Evolutionary conservation across 768 basidiomycete genomes (phyloP).

Genomic region (Leccinum sublutescens): DNA sequence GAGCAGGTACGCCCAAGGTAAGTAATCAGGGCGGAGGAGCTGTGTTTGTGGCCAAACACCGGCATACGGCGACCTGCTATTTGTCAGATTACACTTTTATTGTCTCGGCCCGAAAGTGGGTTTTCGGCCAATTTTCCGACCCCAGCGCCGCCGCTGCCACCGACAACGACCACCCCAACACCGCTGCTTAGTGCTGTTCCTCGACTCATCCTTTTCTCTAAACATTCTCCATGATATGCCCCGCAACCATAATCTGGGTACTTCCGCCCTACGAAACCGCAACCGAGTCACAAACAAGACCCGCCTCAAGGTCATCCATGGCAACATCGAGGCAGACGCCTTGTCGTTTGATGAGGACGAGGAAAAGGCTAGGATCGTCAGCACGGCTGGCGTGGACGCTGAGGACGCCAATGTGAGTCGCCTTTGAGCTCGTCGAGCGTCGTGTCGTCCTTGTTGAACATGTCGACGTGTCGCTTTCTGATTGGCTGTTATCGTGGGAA

Average conservation of each 20-base stretch:
- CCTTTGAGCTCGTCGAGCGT: slow-evolving; percentile 34
- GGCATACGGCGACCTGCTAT: slow-evolving; percentile 29
- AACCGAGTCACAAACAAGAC: slow-evolving; percentile 93
- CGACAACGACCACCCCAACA: slow-evolving; percentile 43
- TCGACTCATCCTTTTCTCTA: slow-evolving; percentile 38
- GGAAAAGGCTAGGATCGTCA: slow-evolving; percentile 78
- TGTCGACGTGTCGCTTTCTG: slow-evolving; percentile 41
- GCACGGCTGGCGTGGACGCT: slow-evolving; percentile 85
- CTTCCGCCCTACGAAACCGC: slow-evolving; percentile 79
- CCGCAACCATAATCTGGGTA: slow-evolving; percentile 74
- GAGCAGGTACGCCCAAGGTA: slow-evolving; percentile 21
- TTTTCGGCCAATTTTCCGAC: slow-evolving; percentile 65
- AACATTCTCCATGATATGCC: slow-evolving; percentile 79
- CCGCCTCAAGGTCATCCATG: slow-evolving; percentile 79
- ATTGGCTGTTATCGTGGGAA: slow-evolving; percentile 49
- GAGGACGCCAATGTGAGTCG: slow-evolving; percentile 90
- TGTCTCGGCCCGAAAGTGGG: slow-evolving; percentile 53
- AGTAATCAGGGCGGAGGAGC: slow-evolving; percentile 23
- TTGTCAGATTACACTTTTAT: slow-evolving; percentile 34
- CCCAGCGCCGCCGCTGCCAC: slow-evolving; percentile 56
- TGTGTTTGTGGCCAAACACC: slow-evolving; percentile 34
- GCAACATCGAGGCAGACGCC: slow-evolving; percentile 77
- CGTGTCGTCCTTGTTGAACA: slow-evolving; percentile 43
- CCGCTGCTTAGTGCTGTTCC: slow-evolving; percentile 29
- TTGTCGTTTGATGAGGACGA: slow-evolving; percentile 84